Evolutionary conservation across 2,329 filamentous ascomycete species (phyloP), one percentile per base, ranked within the genome.

Genomic region (Cladosporium oxysporum): DNA sequence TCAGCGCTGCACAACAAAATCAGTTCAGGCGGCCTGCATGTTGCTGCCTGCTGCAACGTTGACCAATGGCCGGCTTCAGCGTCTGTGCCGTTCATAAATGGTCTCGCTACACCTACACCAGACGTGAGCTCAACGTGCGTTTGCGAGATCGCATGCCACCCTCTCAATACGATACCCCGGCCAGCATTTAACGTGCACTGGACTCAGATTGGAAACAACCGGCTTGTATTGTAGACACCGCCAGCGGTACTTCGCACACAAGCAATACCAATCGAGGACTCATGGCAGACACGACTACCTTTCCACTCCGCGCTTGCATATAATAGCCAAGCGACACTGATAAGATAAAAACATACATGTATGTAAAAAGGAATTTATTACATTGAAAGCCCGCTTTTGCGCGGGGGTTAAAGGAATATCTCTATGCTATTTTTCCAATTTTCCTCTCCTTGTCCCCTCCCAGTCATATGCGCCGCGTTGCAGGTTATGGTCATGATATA

Each of bases 341-440:
- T 10, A 23, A 47, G 8, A 21, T 47, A n/a, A 47, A 47, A 26
- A 26, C 23, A 47, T 47, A 12, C 12, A 47, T n/a, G 21, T 47
- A 47, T 47, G 41, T n/a, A 47, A 47, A 23, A 41, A 41, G 18
- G 11, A 41, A 41, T 47, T 44, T n/a, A 44, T 44, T 21, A 47
- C 41, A 55, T 31, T 52, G 49, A 23, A 37, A 41, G 29, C 33
- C 21, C 55, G 31, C 31, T 41, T 58, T 37, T 58, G 41, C 6
- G 7, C 10, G 31, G 23, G 57, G 28, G 14, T n/a, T 12, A 14
- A 59, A 44, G 14, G 11, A 41, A 41, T 18, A 44, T 37, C 23
- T 57, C 61, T 63, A 63, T 63, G 16, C 61, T 63, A 63, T 28
- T 63, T 28, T 63, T 18, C n/a, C 11, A 16, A 10, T 21, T 55